Evolutionary conservation across 2,329 filamentous ascomycete species (phyloP).

Genomic region (Botrytis porri): DNA sequence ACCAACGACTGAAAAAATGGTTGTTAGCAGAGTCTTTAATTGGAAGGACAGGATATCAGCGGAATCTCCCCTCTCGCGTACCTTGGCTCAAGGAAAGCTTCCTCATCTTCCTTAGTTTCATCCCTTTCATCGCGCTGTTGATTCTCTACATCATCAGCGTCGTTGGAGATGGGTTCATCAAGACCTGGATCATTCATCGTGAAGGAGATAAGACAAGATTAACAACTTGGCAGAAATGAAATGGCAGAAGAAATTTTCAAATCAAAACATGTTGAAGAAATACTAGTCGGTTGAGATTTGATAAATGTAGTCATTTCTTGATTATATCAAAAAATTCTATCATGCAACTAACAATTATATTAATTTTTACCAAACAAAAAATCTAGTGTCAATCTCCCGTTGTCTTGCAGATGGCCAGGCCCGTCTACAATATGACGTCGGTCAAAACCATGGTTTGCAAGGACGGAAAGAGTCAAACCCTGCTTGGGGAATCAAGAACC

Average conservation of each 20-base stretch:
- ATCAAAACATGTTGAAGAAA: neutral
- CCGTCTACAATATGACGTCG: conserved; percentile 1
- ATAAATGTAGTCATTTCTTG: neutral
- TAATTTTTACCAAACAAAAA: neutral
- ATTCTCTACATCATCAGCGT: conserved; percentile 35
- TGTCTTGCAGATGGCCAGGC: neutral
- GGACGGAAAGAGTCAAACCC: neutral
- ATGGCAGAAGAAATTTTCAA: neutral
- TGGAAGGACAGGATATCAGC: neutral
- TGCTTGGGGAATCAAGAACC: neutral
- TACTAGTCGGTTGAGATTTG: neutral
- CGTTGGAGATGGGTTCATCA: conserved; percentile 32
- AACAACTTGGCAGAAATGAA: neutral
- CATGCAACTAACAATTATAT: neutral
- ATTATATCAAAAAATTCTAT: neutral
- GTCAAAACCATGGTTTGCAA: neutral
- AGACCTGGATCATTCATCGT: conserved; percentile 37
- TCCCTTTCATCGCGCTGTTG: conserved; percentile 28
- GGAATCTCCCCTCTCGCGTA: conserved; percentile 6
- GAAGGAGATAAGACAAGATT: neutral
- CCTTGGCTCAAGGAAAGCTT: conserved; percentile 34
- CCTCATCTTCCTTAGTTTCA: conserved; percentile 32
- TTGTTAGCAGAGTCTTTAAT: neutral
- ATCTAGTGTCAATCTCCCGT: neutral
- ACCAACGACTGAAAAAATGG: conserved; percentile 46